A percentile compares a stretch with the other conserved stretches of the same genome.
Evolutionary conservation across 139 green algal species (phyloP).

Genomic region (Micromonas commoda): DNA sequence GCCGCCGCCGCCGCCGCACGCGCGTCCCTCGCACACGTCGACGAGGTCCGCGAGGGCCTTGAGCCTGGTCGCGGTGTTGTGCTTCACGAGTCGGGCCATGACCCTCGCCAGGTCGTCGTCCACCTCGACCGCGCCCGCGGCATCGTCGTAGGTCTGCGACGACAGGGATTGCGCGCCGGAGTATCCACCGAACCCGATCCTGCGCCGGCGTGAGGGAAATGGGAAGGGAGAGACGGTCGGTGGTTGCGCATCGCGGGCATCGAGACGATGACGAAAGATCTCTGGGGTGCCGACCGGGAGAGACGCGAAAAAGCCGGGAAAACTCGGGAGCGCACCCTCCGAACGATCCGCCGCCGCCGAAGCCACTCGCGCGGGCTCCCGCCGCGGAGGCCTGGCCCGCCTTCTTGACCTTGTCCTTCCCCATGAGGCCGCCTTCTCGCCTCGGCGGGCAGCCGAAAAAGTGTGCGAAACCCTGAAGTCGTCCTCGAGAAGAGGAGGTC

Average conservation of each 20-base stretch:
- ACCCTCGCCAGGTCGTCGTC: not conserved
- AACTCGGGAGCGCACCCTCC: not conserved
- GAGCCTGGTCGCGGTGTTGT: not conserved
- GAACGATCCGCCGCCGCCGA: conserved; percentile 3
- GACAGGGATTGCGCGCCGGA: not conserved
- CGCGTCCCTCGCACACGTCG: not conserved
- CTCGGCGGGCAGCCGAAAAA: too few relatives aligned
- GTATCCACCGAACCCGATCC: conserved; percentile 22
- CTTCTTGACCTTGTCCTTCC: not conserved
- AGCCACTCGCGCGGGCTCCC: not conserved
- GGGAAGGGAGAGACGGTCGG: not conserved
- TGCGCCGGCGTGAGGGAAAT: not conserved
- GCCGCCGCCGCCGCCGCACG: not conserved
- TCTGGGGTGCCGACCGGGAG: too few relatives aligned
- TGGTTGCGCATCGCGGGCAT: too few relatives aligned
- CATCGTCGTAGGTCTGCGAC: not conserved
- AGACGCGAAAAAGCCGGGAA: too few relatives aligned
- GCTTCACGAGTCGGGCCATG: not conserved
- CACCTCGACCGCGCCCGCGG: not conserved
- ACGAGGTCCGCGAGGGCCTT: conserved; percentile 2
- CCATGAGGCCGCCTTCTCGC: not conserved
- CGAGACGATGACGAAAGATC: not conserved
- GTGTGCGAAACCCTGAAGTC: too few relatives aligned
- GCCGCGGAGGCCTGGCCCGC: not conserved
- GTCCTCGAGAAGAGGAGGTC: too few relatives aligned